Evolutionary conservation across 2,329 filamentous ascomycete species (phyloP).

Genomic region (Akanthomyces muscarius): DNA sequence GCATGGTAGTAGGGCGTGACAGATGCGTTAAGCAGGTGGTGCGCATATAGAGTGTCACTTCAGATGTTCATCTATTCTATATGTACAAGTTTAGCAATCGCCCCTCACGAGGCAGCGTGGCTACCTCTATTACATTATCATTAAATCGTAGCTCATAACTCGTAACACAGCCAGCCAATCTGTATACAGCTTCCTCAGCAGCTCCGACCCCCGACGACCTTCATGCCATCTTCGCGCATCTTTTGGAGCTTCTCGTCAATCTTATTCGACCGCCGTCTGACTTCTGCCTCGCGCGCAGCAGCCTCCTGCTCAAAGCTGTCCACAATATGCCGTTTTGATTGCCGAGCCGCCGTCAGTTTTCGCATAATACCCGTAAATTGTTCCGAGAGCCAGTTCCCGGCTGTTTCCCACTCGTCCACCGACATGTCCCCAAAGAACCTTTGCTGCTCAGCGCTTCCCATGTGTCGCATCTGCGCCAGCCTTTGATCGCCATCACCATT

Average conservation of each 20-base stretch:
- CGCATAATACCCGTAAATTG: slow-evolving; percentile 49
- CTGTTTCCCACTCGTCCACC: slow-evolving; percentile 54
- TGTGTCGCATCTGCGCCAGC: slow-evolving; percentile 46
- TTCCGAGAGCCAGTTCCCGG: slow-evolving; percentile 57
- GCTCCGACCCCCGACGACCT: slow-evolving; percentile 47
- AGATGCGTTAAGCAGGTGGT: slow-evolving; percentile 56
- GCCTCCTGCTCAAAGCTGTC: slow-evolving; percentile 53
- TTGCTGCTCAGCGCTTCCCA: slow-evolving; percentile 43
- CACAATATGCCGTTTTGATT: slow-evolving; percentile 46
- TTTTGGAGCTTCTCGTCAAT: slow-evolving; percentile 53
- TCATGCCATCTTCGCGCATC: slow-evolving; percentile 53
- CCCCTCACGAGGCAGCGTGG: neutral
- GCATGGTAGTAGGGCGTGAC: slow-evolving; percentile 57
- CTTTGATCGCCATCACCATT: slow-evolving; percentile 26
- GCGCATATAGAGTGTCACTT: slow-evolving; percentile 35
- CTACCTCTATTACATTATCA: neutral
- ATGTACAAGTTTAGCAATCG: slow-evolving; percentile 2
- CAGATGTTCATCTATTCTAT: neutral
- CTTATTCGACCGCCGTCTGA: slow-evolving; percentile 49
- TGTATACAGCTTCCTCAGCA: neutral
- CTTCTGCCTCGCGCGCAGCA: slow-evolving; percentile 50
- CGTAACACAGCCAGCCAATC: slow-evolving; percentile 3
- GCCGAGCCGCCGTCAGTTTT: slow-evolving; percentile 45
- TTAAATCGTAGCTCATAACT: slow-evolving; percentile 14
- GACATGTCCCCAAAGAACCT: slow-evolving; percentile 51